Base-by-base conservation (phyloP, 495 filamentous ascomycete genomes). In the Penicillium lagena region DNA sequence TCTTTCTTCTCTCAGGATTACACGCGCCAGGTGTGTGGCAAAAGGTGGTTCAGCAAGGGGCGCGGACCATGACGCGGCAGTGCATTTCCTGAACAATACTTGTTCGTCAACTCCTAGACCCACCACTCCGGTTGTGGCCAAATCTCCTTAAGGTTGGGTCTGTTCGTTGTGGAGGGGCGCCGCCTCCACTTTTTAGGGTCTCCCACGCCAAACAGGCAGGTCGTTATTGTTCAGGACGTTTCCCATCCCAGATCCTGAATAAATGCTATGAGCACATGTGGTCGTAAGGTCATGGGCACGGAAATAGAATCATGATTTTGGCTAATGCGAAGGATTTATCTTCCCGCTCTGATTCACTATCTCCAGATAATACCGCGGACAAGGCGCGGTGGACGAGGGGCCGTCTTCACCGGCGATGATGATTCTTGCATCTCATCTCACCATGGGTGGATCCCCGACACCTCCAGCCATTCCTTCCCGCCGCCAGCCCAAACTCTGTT, bases 101-200 rank as follows among this genome's bases (percentile, higher is more conserved):
- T 47, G 44, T 7, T 7, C 10, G 2, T 40, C 45, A 35, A 31
- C 33, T 29, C 43, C 29, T 31, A 17, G 7, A 28, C 12, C 43
- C 22, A 46, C 29, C 30, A 11, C 44, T 36, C 38, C 45, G 39
- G 49, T 31, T 31, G 22, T 33, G 22, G 22, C 12, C 35, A 12
- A 14, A 41, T 41, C 33, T 40, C 49, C 49, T 47, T 44, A 49
- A 52, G 50, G 45, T 52, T 52, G 49, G 49, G 48, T 38, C 48
- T 51, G 45, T 48, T 48, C 22, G 22, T 22, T 22, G 22, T 22
- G 22, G 22, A 22, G 22, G 22, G 22, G 22, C 22, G 22, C 2
- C 22, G 22, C 22, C 22, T 34, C 39, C 45, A 42, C 45, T 42
- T 35, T 47, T 39, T 34, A 47, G 15, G 11, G 8, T 17, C 13